Evolutionary conservation across 2,329 filamentous ascomycete genomes (phyloP).

Genomic region (Arthrobotrys sphaeroides): DNA sequence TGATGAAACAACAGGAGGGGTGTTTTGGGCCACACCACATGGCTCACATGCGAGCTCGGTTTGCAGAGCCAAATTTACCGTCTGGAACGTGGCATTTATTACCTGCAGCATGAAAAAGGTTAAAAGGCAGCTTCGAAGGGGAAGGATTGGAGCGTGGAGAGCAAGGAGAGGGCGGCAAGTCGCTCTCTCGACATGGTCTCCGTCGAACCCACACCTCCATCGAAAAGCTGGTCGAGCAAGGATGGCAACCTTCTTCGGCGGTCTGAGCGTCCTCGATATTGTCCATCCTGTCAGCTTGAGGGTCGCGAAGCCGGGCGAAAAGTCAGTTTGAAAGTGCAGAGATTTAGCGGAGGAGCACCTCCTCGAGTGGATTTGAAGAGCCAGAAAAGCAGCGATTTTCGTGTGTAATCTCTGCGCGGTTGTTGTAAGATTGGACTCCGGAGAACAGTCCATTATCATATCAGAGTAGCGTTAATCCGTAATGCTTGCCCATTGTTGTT

Average conservation of each 20-base stretch:
- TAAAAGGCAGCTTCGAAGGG: slow-evolving; percentile 30
- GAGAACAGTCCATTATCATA: slow-evolving; percentile 41
- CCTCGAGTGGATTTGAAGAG: slow-evolving; percentile 9
- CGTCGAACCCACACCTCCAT: slow-evolving; percentile 32
- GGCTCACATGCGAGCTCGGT: slow-evolving; percentile 53
- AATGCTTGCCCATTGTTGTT: slow-evolving; percentile 6
- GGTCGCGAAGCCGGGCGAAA: background rate
- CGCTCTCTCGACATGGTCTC: slow-evolving; percentile 22
- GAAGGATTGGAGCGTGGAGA: slow-evolving; percentile 10
- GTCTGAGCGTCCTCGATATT: slow-evolving; percentile 30
- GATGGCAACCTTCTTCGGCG: slow-evolving; percentile 36
- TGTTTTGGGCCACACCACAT: slow-evolving; percentile 45
- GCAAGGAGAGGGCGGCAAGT: slow-evolving; percentile 2
- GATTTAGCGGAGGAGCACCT: slow-evolving; percentile 8
- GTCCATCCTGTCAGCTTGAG: background rate
- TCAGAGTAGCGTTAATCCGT: slow-evolving; percentile 21
- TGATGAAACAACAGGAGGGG: slow-evolving; percentile 44
- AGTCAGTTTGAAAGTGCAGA: background rate
- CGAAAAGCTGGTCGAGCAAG: slow-evolving; percentile 26
- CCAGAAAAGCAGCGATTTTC: slow-evolving; percentile 47
- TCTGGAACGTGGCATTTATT: slow-evolving; percentile 54
- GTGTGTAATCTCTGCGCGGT: slow-evolving; percentile 19
- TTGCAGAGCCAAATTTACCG: slow-evolving; percentile 52
- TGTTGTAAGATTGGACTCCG: slow-evolving; percentile 19
- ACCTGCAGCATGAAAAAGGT: slow-evolving; percentile 42